Evolutionary conservation across 208 protist genomes (phyloP).

Genomic region (Porcisia deanei): DNA sequence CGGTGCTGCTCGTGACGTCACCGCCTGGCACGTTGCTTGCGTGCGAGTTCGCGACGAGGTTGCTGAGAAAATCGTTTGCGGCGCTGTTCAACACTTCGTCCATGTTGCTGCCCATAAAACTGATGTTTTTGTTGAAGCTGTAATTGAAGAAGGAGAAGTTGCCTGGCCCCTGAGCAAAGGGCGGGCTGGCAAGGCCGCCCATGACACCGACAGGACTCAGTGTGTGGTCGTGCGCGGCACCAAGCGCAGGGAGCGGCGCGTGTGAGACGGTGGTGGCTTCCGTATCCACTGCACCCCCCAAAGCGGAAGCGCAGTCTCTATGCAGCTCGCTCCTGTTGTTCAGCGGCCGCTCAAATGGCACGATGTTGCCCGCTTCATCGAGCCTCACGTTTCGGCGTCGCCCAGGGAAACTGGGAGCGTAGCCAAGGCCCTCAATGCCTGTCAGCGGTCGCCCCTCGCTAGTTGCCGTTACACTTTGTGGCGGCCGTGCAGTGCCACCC

Average conservation of each 20-base stretch:
- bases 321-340: neutral
- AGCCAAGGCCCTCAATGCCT: neutral
- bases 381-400: conserved; percentile 26
- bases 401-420: conserved; percentile 9
- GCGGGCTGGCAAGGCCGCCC: conserved; percentile 13
- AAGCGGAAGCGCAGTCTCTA: conserved; percentile 1
- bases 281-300: neutral
- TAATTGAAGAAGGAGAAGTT: conserved; percentile 49
- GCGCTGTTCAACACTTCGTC: conserved; percentile 54
- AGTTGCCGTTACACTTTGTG: neutral
- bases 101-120: conserved; percentile 51
- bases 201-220: neutral
- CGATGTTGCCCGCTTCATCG: conserved; percentile 28
- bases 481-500: neutral
- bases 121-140: conserved; percentile 60
- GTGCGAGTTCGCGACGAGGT: conserved; percentile 24
- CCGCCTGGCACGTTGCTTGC: conserved; percentile 3
- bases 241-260: neutral
- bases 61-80: conserved; percentile 59
- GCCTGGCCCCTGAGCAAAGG: conserved; percentile 20
- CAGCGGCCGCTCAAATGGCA: conserved; percentile 8
- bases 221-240: neutral
- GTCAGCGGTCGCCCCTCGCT: neutral
- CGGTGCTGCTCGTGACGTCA: conserved; percentile 17
- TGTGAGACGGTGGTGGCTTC: neutral